These are phyloP conservation scores for Sarocladiaceae sp. DNA, from an alignment of 2,329 filamentous ascomycete species.

Conservation along the genomic window DNA sequence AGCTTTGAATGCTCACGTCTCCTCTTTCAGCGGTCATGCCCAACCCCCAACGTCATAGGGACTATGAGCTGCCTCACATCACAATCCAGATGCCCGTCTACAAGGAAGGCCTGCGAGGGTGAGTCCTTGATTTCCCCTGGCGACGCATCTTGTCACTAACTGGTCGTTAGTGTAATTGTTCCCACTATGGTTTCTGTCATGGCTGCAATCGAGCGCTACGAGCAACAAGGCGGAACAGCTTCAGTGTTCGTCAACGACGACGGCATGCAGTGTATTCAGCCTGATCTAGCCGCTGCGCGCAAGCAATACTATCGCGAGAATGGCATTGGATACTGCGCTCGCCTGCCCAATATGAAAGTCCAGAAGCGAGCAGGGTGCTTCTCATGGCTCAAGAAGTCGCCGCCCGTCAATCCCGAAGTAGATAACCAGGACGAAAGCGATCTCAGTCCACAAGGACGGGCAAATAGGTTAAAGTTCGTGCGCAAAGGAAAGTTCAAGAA, in stretches of 20 bases:
- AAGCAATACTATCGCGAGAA: constrained; percentile 46
- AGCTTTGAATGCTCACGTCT: neutral
- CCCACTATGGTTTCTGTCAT: constrained; percentile 45
- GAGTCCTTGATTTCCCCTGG: no score
- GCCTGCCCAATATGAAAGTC: constrained; percentile 15
- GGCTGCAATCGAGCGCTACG: constrained; percentile 45
- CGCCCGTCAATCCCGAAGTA: neutral
- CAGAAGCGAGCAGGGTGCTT: constrained; percentile 21
- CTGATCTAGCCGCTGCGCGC: constrained; percentile 17
- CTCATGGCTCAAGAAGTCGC: neutral
- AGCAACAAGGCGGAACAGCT: constrained; percentile 39
- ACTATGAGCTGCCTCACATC: constrained; percentile 37
- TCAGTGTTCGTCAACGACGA: constrained; percentile 60
- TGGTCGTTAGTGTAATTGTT: constrained; percentile 33
- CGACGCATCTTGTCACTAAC: no score
- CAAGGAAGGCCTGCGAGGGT: constrained; percentile 27
- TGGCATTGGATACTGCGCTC: constrained; percentile 44
- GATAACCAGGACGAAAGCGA: constrained; percentile 38
- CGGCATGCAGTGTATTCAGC: constrained; percentile 38
- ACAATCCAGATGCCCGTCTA: constrained; percentile 41
- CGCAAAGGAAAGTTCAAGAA: constrained; percentile 67
- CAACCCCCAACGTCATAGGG: constrained; percentile 18
- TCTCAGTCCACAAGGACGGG: neutral
- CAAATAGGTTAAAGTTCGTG: constrained; percentile 33
- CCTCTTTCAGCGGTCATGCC: constrained; percentile 19